A percentile compares a stretch with the other conserved stretches of the same genome.
Evolutionary conservation across 805 yeast species (phyloP).

Genomic region (Starmera quercuum): DNA sequence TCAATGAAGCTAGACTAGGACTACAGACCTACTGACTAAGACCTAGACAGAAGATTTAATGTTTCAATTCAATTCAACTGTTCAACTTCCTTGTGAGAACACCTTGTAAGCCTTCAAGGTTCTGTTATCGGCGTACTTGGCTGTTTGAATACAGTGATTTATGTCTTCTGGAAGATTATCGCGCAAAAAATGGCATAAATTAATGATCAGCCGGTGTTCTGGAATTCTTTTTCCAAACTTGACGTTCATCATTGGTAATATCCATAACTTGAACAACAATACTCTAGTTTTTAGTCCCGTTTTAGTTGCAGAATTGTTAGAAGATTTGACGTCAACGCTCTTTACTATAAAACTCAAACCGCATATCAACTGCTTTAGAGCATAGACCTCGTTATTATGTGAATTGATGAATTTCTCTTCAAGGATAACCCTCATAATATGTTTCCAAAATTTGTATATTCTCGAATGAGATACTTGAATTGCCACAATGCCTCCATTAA

Average conservation of each 20-base stretch:
- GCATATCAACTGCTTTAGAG: constrained; percentile 1
- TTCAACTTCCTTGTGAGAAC: no score
- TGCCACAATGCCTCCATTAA: constrained; percentile 4
- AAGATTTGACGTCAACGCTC: neutral
- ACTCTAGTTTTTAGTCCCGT: neutral
- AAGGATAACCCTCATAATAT: constrained; percentile 1
- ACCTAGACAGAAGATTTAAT: no score
- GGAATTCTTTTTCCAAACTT: no score
- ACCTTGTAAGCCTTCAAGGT: no score
- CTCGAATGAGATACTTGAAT: constrained; percentile 2
- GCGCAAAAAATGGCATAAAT: neutral
- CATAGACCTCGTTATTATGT: neutral
- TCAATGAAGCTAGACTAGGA: no score
- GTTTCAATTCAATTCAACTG: no score
- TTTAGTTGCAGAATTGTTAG: neutral
- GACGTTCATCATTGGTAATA: neutral
- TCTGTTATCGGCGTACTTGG: neutral
- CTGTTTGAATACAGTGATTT: neutral
- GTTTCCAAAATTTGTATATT: constrained; percentile 6
- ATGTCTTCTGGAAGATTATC: neutral
- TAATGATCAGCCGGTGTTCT: neutral
- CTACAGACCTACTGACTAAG: no score
- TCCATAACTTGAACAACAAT: neutral
- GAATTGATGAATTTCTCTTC: constrained; percentile 1
- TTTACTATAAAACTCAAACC: constrained; percentile 3